Evolutionary conservation across 768 basidiomycete species (phyloP).

Genomic region (Tylopilus plumbeoviolaceoides): DNA sequence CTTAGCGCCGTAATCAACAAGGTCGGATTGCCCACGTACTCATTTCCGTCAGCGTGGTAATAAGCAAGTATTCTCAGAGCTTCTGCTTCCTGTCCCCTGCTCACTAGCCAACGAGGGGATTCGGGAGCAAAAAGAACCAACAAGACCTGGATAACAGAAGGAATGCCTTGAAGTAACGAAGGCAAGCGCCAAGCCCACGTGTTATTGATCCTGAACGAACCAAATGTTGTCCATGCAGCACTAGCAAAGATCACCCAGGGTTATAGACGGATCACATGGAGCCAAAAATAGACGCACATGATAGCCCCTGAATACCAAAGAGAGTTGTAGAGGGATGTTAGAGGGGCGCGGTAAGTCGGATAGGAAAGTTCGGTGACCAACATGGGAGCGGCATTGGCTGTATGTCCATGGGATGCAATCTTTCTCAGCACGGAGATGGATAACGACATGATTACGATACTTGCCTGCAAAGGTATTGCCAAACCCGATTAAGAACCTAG

Average conservation of each 20-base stretch:
- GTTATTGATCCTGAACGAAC: constrained; percentile 63
- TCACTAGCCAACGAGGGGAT: constrained; percentile 79
- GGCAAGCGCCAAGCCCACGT: constrained; percentile 84
- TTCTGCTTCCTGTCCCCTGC: constrained; percentile 65
- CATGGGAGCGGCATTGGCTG: constrained; percentile 73
- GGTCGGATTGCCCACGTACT: constrained; percentile 30
- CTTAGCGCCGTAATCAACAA: neutral
- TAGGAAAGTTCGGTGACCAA: constrained; percentile 81
- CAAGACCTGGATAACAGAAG: constrained; percentile 61
- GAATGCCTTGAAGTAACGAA: constrained; percentile 66
- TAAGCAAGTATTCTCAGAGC: constrained; percentile 70
- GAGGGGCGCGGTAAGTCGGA: constrained; percentile 71
- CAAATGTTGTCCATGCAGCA: constrained; percentile 80
- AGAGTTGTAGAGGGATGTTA: constrained; percentile 78
- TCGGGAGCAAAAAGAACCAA: constrained; percentile 73
- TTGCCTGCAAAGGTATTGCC: constrained; percentile 66
- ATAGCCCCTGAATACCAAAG: constrained; percentile 88
- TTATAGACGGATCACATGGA: neutral
- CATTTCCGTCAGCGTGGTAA: constrained; percentile 78
- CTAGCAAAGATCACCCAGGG: constrained; percentile 23
- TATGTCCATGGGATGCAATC: neutral
- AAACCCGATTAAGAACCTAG: constrained; percentile 75
- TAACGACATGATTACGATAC: constrained; percentile 10
- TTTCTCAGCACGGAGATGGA: neutral
- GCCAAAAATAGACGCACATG: constrained; percentile 39